Evolutionary conservation across 208 protist genomes (phyloP), one percentile per base, ranked within the genome.

Genomic region (Balamuthia mandrillaris): DNA sequence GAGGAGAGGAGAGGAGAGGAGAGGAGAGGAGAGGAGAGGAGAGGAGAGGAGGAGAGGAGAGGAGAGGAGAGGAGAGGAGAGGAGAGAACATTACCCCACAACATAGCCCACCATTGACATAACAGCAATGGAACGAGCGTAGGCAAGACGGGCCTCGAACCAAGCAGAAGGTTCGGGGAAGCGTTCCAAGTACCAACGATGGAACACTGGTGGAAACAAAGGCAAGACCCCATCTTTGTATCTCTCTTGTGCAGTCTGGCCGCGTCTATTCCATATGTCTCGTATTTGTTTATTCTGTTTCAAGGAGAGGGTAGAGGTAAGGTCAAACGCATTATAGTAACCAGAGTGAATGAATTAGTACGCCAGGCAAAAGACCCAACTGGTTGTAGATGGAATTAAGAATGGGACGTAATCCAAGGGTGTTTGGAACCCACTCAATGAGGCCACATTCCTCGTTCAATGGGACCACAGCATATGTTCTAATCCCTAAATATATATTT

Each of bases 51-150:
- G n/a, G n/a, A n/a, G n/a, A n/a, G n/a, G n/a, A n/a, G n/a, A n/a
- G n/a, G n/a, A n/a, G n/a, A n/a, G n/a, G n/a, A n/a, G n/a, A n/a
- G n/a, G n/a, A n/a, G n/a, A n/a, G n/a, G n/a, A n/a, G n/a, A n/a
- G n/a, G n/a, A n/a, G n/a, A n/a, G n/a, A n/a, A n/a, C n/a, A n/a
- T n/a, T 58, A 41, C 24, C 88, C 92, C 27, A 92, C 77, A 14
- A 91, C 49, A 82, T 85, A 94, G 41, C 95, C 94, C 42, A 96
- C 88, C 74, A 97, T 96, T 41, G 92, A 95, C 91, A 89, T 94
- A 7, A 93, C 87, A 3, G 94, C 93, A 3, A 42, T 39, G 2
- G 88, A 90, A 33, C 85, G 84, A 7, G 75, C 82, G 81, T 88
- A 96, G 9, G 24, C 2, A 3, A 87, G 79, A 14, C 93, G 87